phyloP scores from a whole-genome alignment of 2,329 filamentous ascomycete species.

The Botrytis fabae region DNA sequence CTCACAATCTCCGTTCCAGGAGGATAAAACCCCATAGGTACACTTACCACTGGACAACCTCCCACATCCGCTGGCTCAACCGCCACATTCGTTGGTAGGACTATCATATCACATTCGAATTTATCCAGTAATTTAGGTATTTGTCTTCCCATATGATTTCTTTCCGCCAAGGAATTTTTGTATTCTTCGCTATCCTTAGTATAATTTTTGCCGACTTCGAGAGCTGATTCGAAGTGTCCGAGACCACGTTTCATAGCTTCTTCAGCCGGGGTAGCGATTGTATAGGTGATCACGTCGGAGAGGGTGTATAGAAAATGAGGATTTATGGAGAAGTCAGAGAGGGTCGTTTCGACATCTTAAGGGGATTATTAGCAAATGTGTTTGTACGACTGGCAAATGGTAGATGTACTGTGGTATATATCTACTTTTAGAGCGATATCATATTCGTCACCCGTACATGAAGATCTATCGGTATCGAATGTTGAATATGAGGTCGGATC shows the following conservation, averaged over 20 bases:
- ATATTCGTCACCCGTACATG: conserved; percentile 8
- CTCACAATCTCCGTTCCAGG: neutral
- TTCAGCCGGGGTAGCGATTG: neutral
- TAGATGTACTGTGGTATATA: conserved; percentile 12
- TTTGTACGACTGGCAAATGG: neutral
- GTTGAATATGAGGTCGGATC: conserved; percentile 61
- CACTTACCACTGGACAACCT: conserved; percentile 6
- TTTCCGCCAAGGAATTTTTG: neutral
- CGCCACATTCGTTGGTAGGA: conserved; percentile 1
- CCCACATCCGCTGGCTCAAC: neutral
- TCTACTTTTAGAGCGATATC: conserved; percentile 1
- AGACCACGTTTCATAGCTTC: neutral
- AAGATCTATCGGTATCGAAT: conserved; percentile 47
- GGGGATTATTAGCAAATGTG: neutral
- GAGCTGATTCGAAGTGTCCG: neutral
- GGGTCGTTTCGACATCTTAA: neutral
- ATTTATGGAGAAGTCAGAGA: conserved; percentile 17
- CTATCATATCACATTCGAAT: conserved; percentile 14
- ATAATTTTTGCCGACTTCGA: neutral
- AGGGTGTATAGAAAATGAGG: conserved; percentile 3
- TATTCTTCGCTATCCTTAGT: neutral
- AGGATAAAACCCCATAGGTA: conserved; percentile 14
- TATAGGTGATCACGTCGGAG: conserved; percentile 13
- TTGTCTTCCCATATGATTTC: conserved; percentile 7
- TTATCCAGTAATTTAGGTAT: conserved; percentile 15